phyloP scores from a whole-genome alignment of 371 early-diverging fungal genomes.

The Circinella minor region DNA sequence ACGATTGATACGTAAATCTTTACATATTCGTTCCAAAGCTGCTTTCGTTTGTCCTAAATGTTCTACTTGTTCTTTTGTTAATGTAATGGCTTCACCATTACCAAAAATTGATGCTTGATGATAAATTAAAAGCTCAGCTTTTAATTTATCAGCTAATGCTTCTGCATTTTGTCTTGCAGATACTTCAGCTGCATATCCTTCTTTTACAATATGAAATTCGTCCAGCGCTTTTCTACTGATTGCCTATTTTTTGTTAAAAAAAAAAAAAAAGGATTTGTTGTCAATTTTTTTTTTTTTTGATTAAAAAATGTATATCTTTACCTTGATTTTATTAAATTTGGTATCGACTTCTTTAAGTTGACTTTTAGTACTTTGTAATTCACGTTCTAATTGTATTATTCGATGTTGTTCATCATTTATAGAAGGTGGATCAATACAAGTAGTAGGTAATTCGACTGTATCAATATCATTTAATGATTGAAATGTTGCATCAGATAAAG shows the following conservation, averaged over 20 bases:
- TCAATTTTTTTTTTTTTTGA: background rate
- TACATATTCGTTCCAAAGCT: slow-evolving; percentile 41
- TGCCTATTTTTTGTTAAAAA: slow-evolving; percentile 20
- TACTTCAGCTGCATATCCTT: slow-evolving; percentile 45
- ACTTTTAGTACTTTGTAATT: slow-evolving; percentile 32
- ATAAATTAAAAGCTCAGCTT: slow-evolving; percentile 38
- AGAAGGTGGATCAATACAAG: slow-evolving; percentile 6
- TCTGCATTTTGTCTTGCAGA: slow-evolving; percentile 45
- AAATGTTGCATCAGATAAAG: slow-evolving; percentile 21
- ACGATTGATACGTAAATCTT: slow-evolving; percentile 42
- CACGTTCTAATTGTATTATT: slow-evolving; percentile 20
- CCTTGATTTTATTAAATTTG: slow-evolving; percentile 54
- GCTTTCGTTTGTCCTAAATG: slow-evolving; percentile 35
- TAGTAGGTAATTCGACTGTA: slow-evolving; percentile 2
- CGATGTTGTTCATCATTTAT: background rate
- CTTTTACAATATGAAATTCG: slow-evolving; percentile 50
- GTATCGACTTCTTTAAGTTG: slow-evolving; percentile 39
- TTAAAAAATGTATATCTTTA: background rate
- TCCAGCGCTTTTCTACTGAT: slow-evolving; percentile 54
- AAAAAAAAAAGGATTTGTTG: background rate
- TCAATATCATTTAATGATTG: slow-evolving; percentile 18
- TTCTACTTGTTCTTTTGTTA: slow-evolving; percentile 40
- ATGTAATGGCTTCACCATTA: slow-evolving; percentile 11
- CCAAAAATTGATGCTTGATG: slow-evolving; percentile 40
- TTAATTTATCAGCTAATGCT: slow-evolving; percentile 27